These are phyloP conservation scores for Calonectria crousiana DNA, from an alignment of 2,329 filamentous ascomycete species.

Conservation along the genomic window DNA sequence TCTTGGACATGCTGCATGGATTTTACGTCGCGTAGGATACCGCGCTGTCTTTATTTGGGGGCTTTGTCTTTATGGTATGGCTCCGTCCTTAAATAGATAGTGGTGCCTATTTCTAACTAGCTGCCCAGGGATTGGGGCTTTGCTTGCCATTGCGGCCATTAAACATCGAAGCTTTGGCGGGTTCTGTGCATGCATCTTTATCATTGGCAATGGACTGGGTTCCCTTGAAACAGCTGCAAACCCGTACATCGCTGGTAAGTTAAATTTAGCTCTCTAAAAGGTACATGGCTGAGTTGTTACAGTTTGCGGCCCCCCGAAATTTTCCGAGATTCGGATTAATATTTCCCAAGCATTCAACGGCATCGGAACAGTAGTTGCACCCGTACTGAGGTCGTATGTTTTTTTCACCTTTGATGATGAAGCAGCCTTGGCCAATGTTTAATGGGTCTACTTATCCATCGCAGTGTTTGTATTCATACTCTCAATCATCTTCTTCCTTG, in stretches of 20 bases:
- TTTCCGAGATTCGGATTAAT: slow-evolving; percentile 80
- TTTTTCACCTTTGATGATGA: slow-evolving; percentile 75
- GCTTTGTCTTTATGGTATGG: slow-evolving; percentile 71
- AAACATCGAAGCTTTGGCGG: slow-evolving; percentile 76
- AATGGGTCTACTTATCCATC: slow-evolving; percentile 82
- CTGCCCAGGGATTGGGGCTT: slow-evolving; percentile 55
- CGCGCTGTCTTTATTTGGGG: slow-evolving; percentile 77
- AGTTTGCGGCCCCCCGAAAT: slow-evolving; percentile 72
- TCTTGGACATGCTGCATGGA: slow-evolving; percentile 72
- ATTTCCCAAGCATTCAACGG: slow-evolving; percentile 83
- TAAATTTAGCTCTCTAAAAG: background rate
- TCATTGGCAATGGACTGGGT: slow-evolving; percentile 79
- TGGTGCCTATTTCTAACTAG: background rate
- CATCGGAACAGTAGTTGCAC: slow-evolving; percentile 78
- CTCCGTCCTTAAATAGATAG: too few species aligned
- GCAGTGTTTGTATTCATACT: slow-evolving; percentile 77
- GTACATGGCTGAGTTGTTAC: background rate
- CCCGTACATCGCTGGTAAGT: slow-evolving; percentile 72
- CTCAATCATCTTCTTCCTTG: slow-evolving; percentile 74
- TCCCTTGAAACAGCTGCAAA: slow-evolving; percentile 84
- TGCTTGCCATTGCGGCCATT: slow-evolving; percentile 67
- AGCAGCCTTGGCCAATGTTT: slow-evolving; percentile 72
- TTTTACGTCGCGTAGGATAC: slow-evolving; percentile 76
- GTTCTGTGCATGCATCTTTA: slow-evolving; percentile 79
- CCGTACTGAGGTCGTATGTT: slow-evolving; percentile 78